phyloP scores from a whole-genome alignment of 495 filamentous ascomycete genomes.

The Penicillium paradoxum region DNA sequence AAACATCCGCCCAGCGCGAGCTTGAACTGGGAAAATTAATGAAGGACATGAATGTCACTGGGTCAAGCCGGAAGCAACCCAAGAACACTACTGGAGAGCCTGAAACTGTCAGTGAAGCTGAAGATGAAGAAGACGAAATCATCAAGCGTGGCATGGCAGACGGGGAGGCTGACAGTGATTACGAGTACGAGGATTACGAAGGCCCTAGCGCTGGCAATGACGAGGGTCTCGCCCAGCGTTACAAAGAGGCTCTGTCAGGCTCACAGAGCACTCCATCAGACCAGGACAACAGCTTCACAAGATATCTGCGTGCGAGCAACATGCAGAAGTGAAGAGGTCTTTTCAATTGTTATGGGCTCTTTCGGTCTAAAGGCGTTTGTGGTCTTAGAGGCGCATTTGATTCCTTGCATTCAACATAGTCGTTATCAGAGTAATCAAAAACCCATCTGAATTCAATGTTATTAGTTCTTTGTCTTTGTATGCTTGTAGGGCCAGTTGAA shows the following conservation, averaged over 20 bases:
- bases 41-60: constrained; percentile 82
- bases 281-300: constrained; percentile 45
- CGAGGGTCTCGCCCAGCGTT: constrained; percentile 41
- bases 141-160: constrained; percentile 30
- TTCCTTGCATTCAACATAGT: neutral
- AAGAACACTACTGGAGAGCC: constrained; percentile 25
- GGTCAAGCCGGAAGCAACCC: constrained; percentile 30
- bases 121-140: constrained; percentile 41
- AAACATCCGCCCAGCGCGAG: constrained; percentile 63
- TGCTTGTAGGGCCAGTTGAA: neutral
- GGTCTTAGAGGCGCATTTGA: constrained; percentile 8
- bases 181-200: constrained; percentile 32
- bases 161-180: constrained; percentile 30
- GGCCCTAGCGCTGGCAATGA: constrained; percentile 32
- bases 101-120: constrained; percentile 50
- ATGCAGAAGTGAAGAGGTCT: constrained; percentile 26
- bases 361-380: constrained; percentile 2
- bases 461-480: neutral
- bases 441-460: neutral
- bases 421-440: neutral
- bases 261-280: constrained; percentile 27
- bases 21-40: constrained; percentile 86
- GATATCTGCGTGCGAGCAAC: constrained; percentile 41
- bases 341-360: neutral
- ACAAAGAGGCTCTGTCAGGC: constrained; percentile 39